Percentiles rank a stretch among this genome's conserved stretches.
phyloP scores from a whole-genome alignment of 2,329 filamentous ascomycete species.

The Cryphonectria nitschkei region DNA sequence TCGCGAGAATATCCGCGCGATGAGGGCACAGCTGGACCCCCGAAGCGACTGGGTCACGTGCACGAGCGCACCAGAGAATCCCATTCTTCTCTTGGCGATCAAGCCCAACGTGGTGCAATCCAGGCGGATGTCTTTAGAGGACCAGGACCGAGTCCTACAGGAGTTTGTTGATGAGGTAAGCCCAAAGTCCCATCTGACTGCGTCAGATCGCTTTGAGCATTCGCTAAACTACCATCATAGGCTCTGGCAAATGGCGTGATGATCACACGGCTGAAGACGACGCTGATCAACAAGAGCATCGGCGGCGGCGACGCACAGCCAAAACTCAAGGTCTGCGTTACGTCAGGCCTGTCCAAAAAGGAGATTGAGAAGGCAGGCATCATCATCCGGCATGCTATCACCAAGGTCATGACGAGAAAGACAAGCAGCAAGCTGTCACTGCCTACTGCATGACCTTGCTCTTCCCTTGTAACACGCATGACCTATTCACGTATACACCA shows the following conservation, averaged over 20 bases:
- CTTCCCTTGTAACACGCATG: not conserved
- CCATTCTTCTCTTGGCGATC: slow-evolving; percentile 79
- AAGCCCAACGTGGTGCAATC: slow-evolving; percentile 80
- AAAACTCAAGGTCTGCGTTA: slow-evolving; percentile 89
- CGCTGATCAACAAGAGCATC: slow-evolving; percentile 66
- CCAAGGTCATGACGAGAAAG: slow-evolving; percentile 80
- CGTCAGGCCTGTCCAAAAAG: slow-evolving; percentile 85
- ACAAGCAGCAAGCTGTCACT: slow-evolving; percentile 51
- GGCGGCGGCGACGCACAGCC: slow-evolving; percentile 72
- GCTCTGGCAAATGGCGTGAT: slow-evolving; percentile 85
- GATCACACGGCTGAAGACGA: slow-evolving; percentile 82
- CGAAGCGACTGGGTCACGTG: slow-evolving; percentile 91
- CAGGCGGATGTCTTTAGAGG: slow-evolving; percentile 68
- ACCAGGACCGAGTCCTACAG: slow-evolving; percentile 83
- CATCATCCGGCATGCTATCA: slow-evolving; percentile 87
- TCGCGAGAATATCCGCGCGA: slow-evolving; percentile 82
- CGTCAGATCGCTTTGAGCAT: slow-evolving; percentile 8
- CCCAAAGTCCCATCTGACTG: slow-evolving; percentile 21
- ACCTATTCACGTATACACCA: not conserved
- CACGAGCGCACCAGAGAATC: slow-evolving; percentile 82
- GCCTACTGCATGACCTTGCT: slow-evolving; percentile 29
- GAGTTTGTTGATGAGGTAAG: slow-evolving; percentile 96
- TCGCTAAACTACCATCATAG: slow-evolving; percentile 48
- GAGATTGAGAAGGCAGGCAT: slow-evolving; percentile 94
- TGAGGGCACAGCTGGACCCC: slow-evolving; percentile 87